phyloP scores from a whole-genome alignment of 768 basidiomycete species.

The Hygrophorus russula region DNA sequence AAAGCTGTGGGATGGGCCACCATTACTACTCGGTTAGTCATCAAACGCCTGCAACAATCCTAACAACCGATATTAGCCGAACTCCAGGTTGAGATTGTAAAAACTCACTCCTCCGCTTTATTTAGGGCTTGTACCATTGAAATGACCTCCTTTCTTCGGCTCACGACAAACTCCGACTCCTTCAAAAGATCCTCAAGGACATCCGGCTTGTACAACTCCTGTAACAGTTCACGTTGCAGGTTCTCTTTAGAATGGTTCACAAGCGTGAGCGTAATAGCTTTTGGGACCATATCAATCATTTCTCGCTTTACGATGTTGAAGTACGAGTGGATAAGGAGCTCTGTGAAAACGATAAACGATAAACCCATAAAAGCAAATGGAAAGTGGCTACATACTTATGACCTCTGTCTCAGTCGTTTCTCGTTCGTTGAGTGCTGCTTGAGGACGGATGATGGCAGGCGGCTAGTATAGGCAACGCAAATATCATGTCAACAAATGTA shows the following conservation, averaged over 20 bases:
- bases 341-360: slow-evolving; percentile 25
- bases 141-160: slow-evolving; percentile 87
- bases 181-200: slow-evolving; percentile 92
- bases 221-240: slow-evolving; percentile 85
- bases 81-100: slow-evolving; percentile 1
- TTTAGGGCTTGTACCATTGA: slow-evolving; percentile 90
- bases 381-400: slow-evolving; percentile 73
- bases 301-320: slow-evolving; percentile 98
- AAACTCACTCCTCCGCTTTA: slow-evolving; percentile 88
- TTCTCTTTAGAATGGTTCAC: slow-evolving; percentile 92
- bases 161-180: slow-evolving; percentile 85
- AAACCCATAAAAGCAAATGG: neutral
- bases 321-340: slow-evolving; percentile 92
- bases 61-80: slow-evolving; percentile 11
- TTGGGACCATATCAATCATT: slow-evolving; percentile 99
- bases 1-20: no score
- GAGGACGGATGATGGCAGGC: slow-evolving; percentile 79
- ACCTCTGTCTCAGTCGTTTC: slow-evolving; percentile 99
- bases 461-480: slow-evolving; percentile 25
- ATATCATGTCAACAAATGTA: no score
- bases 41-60: slow-evolving; percentile 53
- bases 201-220: slow-evolving; percentile 95
- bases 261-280: slow-evolving; percentile 84
- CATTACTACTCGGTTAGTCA: neutral
- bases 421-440: slow-evolving; percentile 82